A percentile compares a stretch with the other conserved stretches of the same genome.
Evolutionary conservation across 441 rosid species (phyloP).

Genomic region (Capsella rubella): DNA sequence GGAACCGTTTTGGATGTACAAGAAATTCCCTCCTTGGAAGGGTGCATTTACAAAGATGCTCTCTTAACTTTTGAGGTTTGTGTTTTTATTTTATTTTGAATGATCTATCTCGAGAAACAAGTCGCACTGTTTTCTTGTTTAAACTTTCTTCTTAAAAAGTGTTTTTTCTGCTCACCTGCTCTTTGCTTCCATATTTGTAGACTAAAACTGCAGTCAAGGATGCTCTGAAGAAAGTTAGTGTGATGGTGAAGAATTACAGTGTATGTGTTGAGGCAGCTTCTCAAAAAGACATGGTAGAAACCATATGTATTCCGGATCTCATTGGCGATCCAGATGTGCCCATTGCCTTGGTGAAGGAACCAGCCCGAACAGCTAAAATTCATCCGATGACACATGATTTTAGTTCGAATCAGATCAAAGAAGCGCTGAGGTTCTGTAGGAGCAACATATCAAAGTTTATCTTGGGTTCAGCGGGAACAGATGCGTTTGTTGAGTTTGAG

Average conservation of each 20-base stretch:
- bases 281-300: constrained; percentile 30
- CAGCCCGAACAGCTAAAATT: constrained; percentile 46
- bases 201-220: constrained; percentile 35
- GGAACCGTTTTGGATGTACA: constrained; percentile 42
- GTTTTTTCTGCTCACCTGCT: constrained; percentile 12
- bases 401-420: constrained; percentile 45
- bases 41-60: constrained; percentile 44
- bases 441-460: constrained; percentile 42
- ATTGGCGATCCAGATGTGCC: constrained; percentile 52
- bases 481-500: constrained; percentile 52
- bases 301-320: constrained; percentile 45
- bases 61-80: constrained; percentile 45
- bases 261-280: constrained; percentile 42
- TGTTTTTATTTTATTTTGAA: not conserved
- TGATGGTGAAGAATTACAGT: not conserved
- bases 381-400: constrained; percentile 36
- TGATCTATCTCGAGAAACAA: not conserved
- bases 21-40: constrained; percentile 33
- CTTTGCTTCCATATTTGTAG: constrained; percentile 38
- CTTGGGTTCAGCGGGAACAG: constrained; percentile 47
- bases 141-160: not conserved
- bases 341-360: constrained; percentile 48
- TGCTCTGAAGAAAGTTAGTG: constrained; percentile 43
- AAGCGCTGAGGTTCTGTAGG: constrained; percentile 47
- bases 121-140: constrained; percentile 14